These are phyloP conservation scores for Suillus weaverae DNA, from an alignment of 768 basidiomycete species.

Conservation along the genomic window DNA sequence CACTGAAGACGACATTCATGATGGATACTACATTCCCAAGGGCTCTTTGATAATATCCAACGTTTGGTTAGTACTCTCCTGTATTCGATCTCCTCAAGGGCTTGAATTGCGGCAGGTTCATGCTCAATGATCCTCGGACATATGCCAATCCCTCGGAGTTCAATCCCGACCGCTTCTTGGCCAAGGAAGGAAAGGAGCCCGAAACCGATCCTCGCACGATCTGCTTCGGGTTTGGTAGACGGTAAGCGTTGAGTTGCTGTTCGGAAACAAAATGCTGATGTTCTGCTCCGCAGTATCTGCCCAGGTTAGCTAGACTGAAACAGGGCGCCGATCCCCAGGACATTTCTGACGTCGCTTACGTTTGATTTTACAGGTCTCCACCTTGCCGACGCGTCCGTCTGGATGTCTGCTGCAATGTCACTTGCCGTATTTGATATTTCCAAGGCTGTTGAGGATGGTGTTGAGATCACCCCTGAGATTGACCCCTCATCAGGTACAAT, in stretches of 20 bases:
- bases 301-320: constrained; percentile 22
- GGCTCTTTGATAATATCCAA: constrained; percentile 29
- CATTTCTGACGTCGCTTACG: constrained; percentile 8
- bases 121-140: constrained; percentile 34
- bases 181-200: constrained; percentile 32
- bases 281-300: constrained; percentile 21
- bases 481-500: constrained; percentile 57
- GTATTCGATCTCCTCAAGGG: background rate
- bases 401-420: constrained; percentile 36
- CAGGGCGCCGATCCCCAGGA: constrained; percentile 15
- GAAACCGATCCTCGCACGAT: constrained; percentile 59
- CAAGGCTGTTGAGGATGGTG: constrained; percentile 39
- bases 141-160: constrained; percentile 58
- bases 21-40: constrained; percentile 63
- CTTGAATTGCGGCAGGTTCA: constrained; percentile 21
- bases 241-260: constrained; percentile 33
- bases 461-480: constrained; percentile 47
- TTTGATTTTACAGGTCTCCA: constrained; percentile 38
- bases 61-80: constrained; percentile 16
- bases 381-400: constrained; percentile 46
- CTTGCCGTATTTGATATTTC: constrained; percentile 44
- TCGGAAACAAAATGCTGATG: constrained; percentile 10
- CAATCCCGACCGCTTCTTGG: constrained; percentile 61
- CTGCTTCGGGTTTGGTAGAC: constrained; percentile 73
- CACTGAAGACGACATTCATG: constrained; percentile 58